phyloP scores from a whole-genome alignment of 305 asterid species.

The Withania somnifera region DNA sequence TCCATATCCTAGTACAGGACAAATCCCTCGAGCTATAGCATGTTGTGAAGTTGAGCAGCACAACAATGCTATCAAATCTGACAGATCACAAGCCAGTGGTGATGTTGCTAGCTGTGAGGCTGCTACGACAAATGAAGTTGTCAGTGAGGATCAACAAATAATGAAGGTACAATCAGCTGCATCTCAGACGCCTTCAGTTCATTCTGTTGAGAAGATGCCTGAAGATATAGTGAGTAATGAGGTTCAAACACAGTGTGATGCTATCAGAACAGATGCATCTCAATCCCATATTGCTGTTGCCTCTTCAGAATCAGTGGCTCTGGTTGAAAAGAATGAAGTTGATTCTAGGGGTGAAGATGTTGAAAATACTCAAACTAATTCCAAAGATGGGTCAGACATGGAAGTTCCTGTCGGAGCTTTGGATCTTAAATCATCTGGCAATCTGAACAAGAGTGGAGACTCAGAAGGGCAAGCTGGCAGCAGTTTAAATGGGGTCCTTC shows the following conservation, averaged over 20 bases:
- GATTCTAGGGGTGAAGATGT: constrained; percentile 3
- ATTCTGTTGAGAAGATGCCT: not conserved
- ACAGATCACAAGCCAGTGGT: not conserved
- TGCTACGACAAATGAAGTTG: not conserved
- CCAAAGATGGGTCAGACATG: not conserved
- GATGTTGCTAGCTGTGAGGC: not conserved
- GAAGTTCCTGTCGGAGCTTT: not conserved
- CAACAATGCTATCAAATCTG: not conserved
- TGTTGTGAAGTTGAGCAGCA: constrained; percentile 13
- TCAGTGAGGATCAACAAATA: not conserved
- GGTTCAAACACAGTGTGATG: not conserved
- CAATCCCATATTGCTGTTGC: not conserved
- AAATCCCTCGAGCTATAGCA: not conserved
- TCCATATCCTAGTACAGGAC: not conserved
- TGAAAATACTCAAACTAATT: not conserved
- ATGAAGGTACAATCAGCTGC: not conserved
- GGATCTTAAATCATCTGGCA: not conserved
- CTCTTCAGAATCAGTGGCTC: constrained; percentile 5
- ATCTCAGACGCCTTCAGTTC: not conserved
- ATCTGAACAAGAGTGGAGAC: not conserved
- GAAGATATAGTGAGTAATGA: constrained; percentile 7
- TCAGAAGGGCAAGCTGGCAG: not conserved
- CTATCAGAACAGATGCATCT: not conserved
- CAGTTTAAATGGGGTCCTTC: constrained; percentile 12
- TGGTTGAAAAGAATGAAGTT: not conserved